Evolutionary conservation across 2,329 filamentous ascomycete species (phyloP).

Genomic region (Rhynchosporium graminicola): DNA sequence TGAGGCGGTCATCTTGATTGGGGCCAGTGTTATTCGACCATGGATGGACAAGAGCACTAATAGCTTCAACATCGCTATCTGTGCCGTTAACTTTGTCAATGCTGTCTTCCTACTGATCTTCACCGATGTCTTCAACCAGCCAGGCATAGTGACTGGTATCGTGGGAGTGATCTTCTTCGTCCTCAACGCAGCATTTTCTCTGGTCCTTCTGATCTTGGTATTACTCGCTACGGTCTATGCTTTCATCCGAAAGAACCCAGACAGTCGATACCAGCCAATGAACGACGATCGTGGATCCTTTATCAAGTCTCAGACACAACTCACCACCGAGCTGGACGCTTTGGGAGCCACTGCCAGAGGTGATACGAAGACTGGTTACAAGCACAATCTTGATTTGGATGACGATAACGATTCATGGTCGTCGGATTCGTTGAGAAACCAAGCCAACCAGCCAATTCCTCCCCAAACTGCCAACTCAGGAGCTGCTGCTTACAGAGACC

Average conservation of each 20-base stretch:
- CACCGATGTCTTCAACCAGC: conserved; percentile 81
- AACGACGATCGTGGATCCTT: conserved; percentile 93
- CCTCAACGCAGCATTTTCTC: conserved; percentile 78
- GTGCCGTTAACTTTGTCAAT: conserved; percentile 86
- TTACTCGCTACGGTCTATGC: conserved; percentile 76
- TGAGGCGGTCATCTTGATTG: conserved; percentile 76
- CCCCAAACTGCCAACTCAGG: conserved; percentile 38
- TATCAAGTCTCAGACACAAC: conserved; percentile 90
- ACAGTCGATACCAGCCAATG: conserved; percentile 95
- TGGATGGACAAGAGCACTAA: conserved; percentile 99
- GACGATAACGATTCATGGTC: conserved; percentile 72
- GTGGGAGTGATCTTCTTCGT: conserved; percentile 90
- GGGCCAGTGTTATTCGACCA: conserved; percentile 76
- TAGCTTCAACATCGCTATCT: conserved; percentile 92
- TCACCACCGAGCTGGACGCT: conserved; percentile 88
- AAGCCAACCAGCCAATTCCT: conserved; percentile 41
- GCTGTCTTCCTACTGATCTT: conserved; percentile 88
- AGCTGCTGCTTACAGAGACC: conserved; percentile 35
- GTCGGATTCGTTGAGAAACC: conserved; percentile 54
- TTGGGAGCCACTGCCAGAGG: conserved; percentile 86
- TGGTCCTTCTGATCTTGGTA: conserved; percentile 81
- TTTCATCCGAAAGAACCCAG: conserved; percentile 89
- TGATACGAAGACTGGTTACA: conserved; percentile 66
- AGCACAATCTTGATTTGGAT: conserved; percentile 63
- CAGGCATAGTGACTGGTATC: conserved; percentile 79